Evolutionary conservation across 176 grass and related monocot species (phyloP), one percentile per base, ranked within the genome.

Genomic region (Triticum turgidum): DNA sequence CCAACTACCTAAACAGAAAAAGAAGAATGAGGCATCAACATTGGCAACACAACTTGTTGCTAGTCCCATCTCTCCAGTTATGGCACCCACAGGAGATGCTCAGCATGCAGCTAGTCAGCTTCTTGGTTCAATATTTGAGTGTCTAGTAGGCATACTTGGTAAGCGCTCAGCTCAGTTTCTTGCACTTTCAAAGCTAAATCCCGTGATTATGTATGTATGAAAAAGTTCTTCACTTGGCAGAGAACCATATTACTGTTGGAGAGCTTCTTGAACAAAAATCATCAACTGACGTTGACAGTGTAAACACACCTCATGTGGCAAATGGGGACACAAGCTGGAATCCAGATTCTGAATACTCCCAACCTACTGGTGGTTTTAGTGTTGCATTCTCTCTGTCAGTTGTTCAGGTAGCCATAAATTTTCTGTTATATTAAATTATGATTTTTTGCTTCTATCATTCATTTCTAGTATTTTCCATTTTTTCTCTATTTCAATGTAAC

Each of bases 181-280:
- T 49, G 7, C 37, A 76, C 69, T 81, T 85, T 86, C 70, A 81
- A 78, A 88, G 39, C 63, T 80, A 58, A 54, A 59, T 92, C 67
- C 45, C 77, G 11, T 84, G n/a, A 84, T 59, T 68, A 37, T 77
- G 35, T 79, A 83, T 77, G 77, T 32, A 45, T 90, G 82, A 87
- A 58, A 67, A 83, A 61, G 22, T 65, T 77, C 71, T 88, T 84
- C 21, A 41, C 59, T 86, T 87, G 61, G 79, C 84, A 98, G 93
- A 96, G 69, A 98, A 98, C 77, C 97, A 98, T 87, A 91, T 98
- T 81, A 90, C 86, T 81, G 90, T 98, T 61, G 97, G 97, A 6
- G 94, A 98, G 73, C 93, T 98, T 75, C 92, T 98, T 86, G 97
- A 98, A 80, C 79, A 90, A 86, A 98, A 96, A 85, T 91, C 86